phyloP scores from a whole-genome alignment of 257 asterid species.

The Schizonepeta tenuifolia region DNA sequence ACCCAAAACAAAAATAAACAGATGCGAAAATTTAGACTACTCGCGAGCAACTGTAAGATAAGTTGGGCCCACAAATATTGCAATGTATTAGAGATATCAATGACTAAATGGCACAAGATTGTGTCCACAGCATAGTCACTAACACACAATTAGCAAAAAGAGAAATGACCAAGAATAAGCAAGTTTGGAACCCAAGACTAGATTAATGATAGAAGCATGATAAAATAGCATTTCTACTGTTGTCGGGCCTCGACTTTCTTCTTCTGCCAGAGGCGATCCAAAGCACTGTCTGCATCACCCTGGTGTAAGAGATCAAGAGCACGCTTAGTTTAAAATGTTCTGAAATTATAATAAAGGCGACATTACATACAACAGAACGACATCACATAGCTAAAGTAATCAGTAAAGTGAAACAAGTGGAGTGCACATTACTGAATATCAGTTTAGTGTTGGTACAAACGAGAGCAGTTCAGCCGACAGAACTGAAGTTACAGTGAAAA shows the following conservation, averaged over 20 bases:
- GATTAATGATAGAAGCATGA: not conserved
- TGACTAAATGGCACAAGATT: not conserved
- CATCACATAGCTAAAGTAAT: not conserved
- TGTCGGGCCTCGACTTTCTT: slow-evolving; percentile 44
- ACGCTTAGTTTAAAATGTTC: not conserved
- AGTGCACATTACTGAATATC: not conserved
- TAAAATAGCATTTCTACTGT: slow-evolving; percentile 18
- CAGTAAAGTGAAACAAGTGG: not conserved
- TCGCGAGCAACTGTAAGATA: not conserved
- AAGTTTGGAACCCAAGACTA: not conserved
- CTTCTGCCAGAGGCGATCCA: slow-evolving; percentile 53
- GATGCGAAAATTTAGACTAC: not conserved
- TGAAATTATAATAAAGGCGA: not conserved
- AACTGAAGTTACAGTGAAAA: not conserved
- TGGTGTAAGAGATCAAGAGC: not conserved
- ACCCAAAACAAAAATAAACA: too few species aligned
- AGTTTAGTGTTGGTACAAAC: not conserved
- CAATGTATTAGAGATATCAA: not conserved
- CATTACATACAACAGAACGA: not conserved
- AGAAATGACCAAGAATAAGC: slow-evolving; percentile 3
- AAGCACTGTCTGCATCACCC: slow-evolving; percentile 55
- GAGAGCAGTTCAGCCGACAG: not conserved
- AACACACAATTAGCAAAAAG: not conserved
- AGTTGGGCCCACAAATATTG: not conserved
- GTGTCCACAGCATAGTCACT: slow-evolving; percentile 3